Evolutionary conservation across 2,329 filamentous ascomycete species (phyloP).

Genomic region (Kalaharituber pfeilii): DNA sequence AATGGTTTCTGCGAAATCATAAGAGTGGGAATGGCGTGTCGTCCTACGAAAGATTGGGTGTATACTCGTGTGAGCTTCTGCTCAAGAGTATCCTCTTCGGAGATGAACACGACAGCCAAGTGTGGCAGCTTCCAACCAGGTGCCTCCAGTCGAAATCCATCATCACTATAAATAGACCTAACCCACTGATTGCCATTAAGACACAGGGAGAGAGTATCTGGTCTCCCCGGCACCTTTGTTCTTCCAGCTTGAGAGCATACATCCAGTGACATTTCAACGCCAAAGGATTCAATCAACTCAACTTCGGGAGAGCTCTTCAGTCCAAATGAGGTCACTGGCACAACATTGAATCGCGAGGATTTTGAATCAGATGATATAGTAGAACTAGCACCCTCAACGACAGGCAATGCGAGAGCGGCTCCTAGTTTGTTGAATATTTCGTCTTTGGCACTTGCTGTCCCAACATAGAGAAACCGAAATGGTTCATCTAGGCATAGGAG

Average conservation of each 20-base stretch:
- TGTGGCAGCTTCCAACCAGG: conserved; percentile 35
- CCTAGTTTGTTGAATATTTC: conserved; percentile 28
- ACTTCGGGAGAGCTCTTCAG: conserved; percentile 32
- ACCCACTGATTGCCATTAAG: conserved; percentile 19
- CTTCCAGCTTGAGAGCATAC: conserved; percentile 31
- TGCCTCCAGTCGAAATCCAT: conserved; percentile 27
- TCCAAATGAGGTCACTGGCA: conserved; percentile 36
- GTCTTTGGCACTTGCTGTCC: conserved; percentile 26
- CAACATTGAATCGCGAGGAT: conserved; percentile 36
- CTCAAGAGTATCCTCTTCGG: conserved; percentile 29
- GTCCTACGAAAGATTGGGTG: conserved; percentile 34
- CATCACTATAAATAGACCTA: conserved; percentile 17
- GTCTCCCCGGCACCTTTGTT: conserved; percentile 10
- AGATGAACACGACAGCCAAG: conserved; percentile 35
- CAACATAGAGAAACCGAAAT: conserved; percentile 35
- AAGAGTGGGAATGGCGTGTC: conserved; percentile 33
- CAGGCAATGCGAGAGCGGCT: conserved; percentile 27
- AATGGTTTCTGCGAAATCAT: conserved; percentile 33
- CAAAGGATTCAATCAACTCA: conserved; percentile 36
- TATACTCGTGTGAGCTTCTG: conserved; percentile 28
- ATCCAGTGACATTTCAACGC: conserved; percentile 36
- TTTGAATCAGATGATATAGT: conserved; percentile 23
- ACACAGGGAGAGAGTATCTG: conserved; percentile 18
- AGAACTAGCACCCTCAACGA: conserved; percentile 17
- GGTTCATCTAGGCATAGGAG: conserved; percentile 33